Percentiles rank a stretch among this genome's conserved stretches.
phyloP scores from a whole-genome alignment of 768 basidiomycete genomes.

The Mycena albidolilacea region DNA sequence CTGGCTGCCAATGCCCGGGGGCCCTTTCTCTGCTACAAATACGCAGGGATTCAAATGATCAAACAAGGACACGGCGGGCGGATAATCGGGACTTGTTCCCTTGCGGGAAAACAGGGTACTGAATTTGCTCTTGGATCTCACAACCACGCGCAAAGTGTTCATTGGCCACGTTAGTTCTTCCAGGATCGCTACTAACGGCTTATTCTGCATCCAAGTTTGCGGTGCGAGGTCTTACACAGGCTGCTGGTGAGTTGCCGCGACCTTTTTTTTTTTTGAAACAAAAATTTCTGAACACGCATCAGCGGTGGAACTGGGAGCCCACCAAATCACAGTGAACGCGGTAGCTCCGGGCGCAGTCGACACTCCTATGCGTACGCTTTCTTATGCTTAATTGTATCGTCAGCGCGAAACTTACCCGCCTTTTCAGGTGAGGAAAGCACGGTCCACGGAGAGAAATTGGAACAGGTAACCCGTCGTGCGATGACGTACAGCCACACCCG shows the following conservation, averaged over 20 bases:
- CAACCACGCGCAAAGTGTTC: too few relatives aligned
- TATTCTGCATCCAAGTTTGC: slow-evolving; percentile 60
- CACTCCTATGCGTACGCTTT: background rate
- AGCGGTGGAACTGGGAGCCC: slow-evolving; percentile 48
- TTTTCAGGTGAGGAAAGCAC: too few relatives aligned
- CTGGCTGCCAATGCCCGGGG: slow-evolving; percentile 50
- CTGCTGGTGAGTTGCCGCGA: slow-evolving; percentile 44
- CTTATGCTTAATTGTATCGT: too few relatives aligned
- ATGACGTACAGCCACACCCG: too few relatives aligned
- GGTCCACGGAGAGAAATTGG: too few relatives aligned
- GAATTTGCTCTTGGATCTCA: too few relatives aligned
- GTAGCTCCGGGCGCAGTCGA: slow-evolving; percentile 43
- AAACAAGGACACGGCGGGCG: slow-evolving; percentile 50
- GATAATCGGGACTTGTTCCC: slow-evolving; percentile 57
- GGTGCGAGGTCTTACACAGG: slow-evolving; percentile 58
- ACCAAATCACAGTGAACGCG: slow-evolving; percentile 47
- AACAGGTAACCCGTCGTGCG: too few relatives aligned
- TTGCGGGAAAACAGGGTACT: slow-evolving; percentile 55
- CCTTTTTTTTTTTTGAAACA: background rate
- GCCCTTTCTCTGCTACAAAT: slow-evolving; percentile 53
- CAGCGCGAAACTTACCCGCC: too few relatives aligned
- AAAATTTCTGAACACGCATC: background rate
- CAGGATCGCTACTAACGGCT: slow-evolving; percentile 31
- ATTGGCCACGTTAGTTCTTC: too few relatives aligned
- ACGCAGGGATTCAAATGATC: slow-evolving; percentile 56